Evolutionary conservation across 176 grass and related monocot species (phyloP).

Genomic region (Avena atlantica): DNA sequence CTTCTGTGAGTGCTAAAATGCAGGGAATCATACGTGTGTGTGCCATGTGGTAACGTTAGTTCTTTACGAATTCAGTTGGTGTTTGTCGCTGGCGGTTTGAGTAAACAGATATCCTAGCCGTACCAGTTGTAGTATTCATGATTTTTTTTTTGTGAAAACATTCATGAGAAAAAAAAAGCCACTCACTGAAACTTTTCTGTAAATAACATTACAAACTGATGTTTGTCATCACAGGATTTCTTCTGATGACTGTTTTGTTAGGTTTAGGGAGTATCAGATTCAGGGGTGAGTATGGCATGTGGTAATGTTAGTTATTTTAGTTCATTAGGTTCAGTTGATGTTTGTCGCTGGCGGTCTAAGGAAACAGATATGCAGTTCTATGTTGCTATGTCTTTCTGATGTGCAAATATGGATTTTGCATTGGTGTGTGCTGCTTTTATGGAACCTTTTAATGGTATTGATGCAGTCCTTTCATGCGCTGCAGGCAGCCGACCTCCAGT

Average conservation of each 20-base stretch:
- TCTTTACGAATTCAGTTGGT: too few relatives aligned
- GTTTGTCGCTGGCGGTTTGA: too few relatives aligned
- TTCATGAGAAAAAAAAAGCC: background rate
- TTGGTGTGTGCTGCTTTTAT: background rate
- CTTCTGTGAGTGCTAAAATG: background rate
- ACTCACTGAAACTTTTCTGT: background rate
- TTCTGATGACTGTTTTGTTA: background rate
- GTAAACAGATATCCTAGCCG: background rate
- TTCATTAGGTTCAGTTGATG: background rate
- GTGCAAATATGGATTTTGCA: too few relatives aligned
- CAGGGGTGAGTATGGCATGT: background rate
- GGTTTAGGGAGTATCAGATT: background rate
- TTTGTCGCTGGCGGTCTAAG: background rate
- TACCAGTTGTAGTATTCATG: background rate
- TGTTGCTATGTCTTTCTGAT: background rate
- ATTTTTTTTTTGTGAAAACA: too few relatives aligned
- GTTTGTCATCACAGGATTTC: background rate
- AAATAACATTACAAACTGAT: background rate
- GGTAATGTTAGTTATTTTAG: background rate
- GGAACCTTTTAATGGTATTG: background rate
- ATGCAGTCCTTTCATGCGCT: background rate
- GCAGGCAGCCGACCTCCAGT: constrained; percentile 73
- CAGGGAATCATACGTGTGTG: background rate
- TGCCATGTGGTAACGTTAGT: too few relatives aligned
- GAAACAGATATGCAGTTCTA: background rate